Conservation (phyloP, 2,329 filamentous ascomycete species). For the Simplicillium sp. region DNA sequence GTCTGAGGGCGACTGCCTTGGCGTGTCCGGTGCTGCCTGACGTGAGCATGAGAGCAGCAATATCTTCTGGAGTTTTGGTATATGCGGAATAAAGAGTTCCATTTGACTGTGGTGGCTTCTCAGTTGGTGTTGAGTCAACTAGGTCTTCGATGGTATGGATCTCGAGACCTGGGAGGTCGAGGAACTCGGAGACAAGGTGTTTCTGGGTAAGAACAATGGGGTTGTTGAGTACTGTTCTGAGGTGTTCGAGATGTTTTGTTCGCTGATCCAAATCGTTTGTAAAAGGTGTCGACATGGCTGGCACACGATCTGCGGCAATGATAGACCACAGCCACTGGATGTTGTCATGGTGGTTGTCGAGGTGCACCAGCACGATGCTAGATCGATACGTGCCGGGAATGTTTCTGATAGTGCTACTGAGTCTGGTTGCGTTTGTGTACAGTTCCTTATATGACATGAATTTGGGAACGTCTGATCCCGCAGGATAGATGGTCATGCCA, state of each 20-base stretch:
- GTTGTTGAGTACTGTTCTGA: background rate
- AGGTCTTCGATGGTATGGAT: background rate
- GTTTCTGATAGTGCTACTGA: too few species aligned
- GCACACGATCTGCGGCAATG: background rate
- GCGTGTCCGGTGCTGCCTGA: slow-evolving; percentile 41
- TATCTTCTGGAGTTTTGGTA: background rate
- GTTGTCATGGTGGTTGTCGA: background rate
- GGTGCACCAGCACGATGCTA: background rate
- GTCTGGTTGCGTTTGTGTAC: too few species aligned
- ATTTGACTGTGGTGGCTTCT: too few species aligned
- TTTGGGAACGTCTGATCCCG: too few species aligned
- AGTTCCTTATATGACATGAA: too few species aligned
- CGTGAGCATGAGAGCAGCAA: slow-evolving; percentile 34
- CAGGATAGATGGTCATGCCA: too few species aligned
- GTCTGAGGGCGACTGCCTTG: slow-evolving; percentile 36
- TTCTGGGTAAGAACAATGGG: background rate
- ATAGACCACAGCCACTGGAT: slow-evolving; percentile 1
- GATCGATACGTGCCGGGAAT: too few species aligned
- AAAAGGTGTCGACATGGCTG: background rate
- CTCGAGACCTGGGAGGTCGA: background rate
- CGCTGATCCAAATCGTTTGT: background rate
- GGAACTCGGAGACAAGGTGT: background rate
- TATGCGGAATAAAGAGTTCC: background rate
- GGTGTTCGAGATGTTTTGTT: background rate
- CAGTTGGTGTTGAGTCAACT: background rate